Evolutionary conservation across 768 basidiomycete species (phyloP).

Genomic region (Boletus patriciae): DNA sequence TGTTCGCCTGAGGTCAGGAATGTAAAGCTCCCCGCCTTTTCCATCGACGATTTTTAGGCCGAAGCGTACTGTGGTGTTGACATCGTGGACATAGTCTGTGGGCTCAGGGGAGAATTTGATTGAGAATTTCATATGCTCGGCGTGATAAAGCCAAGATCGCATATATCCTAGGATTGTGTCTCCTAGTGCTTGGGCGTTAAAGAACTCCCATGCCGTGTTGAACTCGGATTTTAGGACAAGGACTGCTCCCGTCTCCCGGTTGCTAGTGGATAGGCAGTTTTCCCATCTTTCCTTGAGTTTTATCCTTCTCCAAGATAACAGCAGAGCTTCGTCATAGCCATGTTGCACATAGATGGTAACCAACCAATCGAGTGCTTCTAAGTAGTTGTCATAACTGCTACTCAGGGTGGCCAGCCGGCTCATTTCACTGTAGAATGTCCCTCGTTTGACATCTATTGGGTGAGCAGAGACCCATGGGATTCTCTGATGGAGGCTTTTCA

Average conservation of each 20-base stretch:
- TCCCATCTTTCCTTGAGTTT: background rate
- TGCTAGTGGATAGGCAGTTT: background rate
- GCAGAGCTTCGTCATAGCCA: background rate
- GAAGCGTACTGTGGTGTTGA: too few relatives aligned
- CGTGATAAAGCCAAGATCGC: background rate
- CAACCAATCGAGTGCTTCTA: background rate
- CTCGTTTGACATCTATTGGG: conserved; percentile 4
- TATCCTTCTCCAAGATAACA: background rate
- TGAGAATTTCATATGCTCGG: background rate
- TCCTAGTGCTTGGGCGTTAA: accelerated
- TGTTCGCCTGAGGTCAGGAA: background rate
- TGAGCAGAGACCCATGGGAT: conserved; percentile 11
- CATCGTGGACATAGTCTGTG: too few relatives aligned
- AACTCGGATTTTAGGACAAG: background rate
- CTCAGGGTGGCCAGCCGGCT: background rate
- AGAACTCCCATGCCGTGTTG: background rate
- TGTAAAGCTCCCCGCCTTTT: too few relatives aligned
- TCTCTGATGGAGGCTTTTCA: background rate
- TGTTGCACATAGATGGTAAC: background rate
- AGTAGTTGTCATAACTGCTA: background rate
- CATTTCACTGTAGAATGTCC: conserved; percentile 7
- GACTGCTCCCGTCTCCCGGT: background rate
- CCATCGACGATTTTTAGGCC: too few relatives aligned
- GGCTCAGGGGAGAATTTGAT: background rate
- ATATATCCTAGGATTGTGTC: background rate